phyloP scores from a whole-genome alignment of 176 grass and related monocot genomes.

The Oropetium thomaeum region DNA sequence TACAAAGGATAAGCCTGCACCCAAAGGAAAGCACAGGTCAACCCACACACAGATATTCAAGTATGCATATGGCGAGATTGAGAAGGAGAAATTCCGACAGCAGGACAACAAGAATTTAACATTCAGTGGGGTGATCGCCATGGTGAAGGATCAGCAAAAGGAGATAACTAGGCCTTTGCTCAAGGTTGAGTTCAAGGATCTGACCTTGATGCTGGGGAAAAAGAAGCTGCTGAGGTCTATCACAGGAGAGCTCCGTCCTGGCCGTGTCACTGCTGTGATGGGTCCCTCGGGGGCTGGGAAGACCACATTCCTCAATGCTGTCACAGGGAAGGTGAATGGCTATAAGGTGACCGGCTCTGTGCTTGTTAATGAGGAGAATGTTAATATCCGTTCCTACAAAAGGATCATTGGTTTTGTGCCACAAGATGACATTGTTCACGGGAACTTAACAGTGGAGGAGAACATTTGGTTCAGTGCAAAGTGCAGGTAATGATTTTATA shows the following conservation, averaged over 20 bases:
- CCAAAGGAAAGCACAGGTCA: constrained; percentile 64
- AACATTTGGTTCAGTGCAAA: constrained; percentile 98
- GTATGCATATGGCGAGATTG: constrained; percentile 84
- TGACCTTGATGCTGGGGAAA: constrained; percentile 70
- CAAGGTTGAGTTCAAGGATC: constrained; percentile 80
- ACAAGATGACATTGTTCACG: constrained; percentile 95
- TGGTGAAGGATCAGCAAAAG: constrained; percentile 46
- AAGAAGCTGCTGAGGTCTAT: constrained; percentile 78
- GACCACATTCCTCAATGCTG: constrained; percentile 92
- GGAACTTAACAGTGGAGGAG: constrained; percentile 92
- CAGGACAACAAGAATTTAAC: constrained; percentile 68
- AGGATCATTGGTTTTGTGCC: constrained; percentile 96
- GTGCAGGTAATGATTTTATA: constrained; percentile 66
- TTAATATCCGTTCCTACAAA: constrained; percentile 79
- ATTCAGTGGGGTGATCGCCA: constrained; percentile 64
- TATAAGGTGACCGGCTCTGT: constrained; percentile 67
- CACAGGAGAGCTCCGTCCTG: constrained; percentile 71
- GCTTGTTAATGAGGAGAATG: constrained; percentile 61
- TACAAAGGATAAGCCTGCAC: constrained; percentile 31
- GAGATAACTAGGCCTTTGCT: constrained; percentile 61
- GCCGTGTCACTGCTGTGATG: constrained; percentile 86
- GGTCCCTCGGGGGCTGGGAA: constrained; percentile 96
- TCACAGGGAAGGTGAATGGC: constrained; percentile 77
- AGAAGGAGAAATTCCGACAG: constrained; percentile 68
- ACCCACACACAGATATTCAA: constrained; percentile 74